phyloP scores from a whole-genome alignment of 2,329 filamentous ascomycete genomes.

The Blumeria hordei region DNA sequence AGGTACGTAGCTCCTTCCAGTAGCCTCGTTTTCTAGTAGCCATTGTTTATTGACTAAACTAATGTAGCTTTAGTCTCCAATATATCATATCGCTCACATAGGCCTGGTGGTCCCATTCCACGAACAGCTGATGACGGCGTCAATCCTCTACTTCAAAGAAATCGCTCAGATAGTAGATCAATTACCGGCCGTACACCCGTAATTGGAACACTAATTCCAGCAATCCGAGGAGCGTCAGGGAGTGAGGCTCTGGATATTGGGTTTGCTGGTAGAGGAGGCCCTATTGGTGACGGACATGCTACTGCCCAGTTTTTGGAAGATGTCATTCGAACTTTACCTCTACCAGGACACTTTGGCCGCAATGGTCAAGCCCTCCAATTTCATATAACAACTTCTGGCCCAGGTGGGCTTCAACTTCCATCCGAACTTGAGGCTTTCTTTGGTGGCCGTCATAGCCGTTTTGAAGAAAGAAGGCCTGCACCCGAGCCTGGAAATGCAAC shows the following conservation, averaged over 20 bases:
- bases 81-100: slow-evolving; percentile 25
- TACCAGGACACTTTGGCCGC: slow-evolving; percentile 15
- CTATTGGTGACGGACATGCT: slow-evolving; percentile 13
- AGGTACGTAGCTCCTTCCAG: slow-evolving; percentile 18
- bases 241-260: slow-evolving; percentile 12
- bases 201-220: slow-evolving; percentile 28
- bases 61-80: slow-evolving; percentile 14
- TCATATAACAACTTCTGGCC: slow-evolving; percentile 27
- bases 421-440: slow-evolving; percentile 26
- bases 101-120: slow-evolving; percentile 23
- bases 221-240: slow-evolving; percentile 16
- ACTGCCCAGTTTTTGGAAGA: slow-evolving; percentile 11
- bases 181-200: slow-evolving; percentile 23
- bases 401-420: slow-evolving; percentile 21
- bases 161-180: slow-evolving; percentile 19
- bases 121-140: slow-evolving; percentile 51
- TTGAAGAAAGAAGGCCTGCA: slow-evolving; percentile 9
- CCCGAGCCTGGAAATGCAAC: slow-evolving; percentile 13
- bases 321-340: slow-evolving; percentile 14
- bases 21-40: not conserved
- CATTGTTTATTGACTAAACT: slow-evolving; percentile 9
- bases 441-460: slow-evolving; percentile 12
- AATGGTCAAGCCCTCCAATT: slow-evolving; percentile 32
- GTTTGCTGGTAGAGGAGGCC: slow-evolving; percentile 10
- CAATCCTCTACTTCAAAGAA: slow-evolving; percentile 64